Evolutionary conservation across 306 rosid genomes (phyloP), one percentile per base, ranked within the genome.

Genomic region (Corylus americana): DNA sequence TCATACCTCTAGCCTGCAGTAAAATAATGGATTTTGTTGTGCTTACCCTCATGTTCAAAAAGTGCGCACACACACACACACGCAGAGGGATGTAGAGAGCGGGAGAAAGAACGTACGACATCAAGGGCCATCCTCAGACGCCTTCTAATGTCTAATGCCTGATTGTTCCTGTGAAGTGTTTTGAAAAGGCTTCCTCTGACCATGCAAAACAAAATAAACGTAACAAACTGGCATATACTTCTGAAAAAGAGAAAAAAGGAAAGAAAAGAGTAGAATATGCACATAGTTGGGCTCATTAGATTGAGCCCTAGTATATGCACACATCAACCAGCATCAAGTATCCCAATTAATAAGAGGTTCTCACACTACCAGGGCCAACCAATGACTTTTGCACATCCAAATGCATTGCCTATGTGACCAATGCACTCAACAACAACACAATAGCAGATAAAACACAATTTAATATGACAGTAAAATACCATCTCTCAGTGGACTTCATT

Each of bases 101-200:
- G 80, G 13, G 73, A 79, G 64, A 83, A 75, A 72, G 81, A 79
- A 83, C 91, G 16, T 85, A 93, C 97, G 83, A 88, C 88, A 87
- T 93, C 93, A 75, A 93, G 98, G 62, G 97, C 93, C 92, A 93
- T 90, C 84, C 82, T 85, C 57, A 90, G 80, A 76, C 86, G 88
- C 82, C 89, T 77, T 88, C 87, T 86, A 76, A 90, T 83, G 81
- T 91, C 92, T 66, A 91, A 78, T 70, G 91, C 62, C 73, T 88
- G 89, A 83, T 77, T 88, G 90, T 78, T 91, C 79, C 68, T 84
- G 86, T 90, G 92, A 83, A 93, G 90, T 57, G 81, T 84, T 87
- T 74, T 91, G 76, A 90, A 91, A 59, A 93, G 93, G 86, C 98
- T 93, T 86, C 92, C 97, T 88, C 97, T 93, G 78, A 57, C 55